phyloP scores from a whole-genome alignment of 139 green algal species.

The Parachlorella kessleri region DNA sequence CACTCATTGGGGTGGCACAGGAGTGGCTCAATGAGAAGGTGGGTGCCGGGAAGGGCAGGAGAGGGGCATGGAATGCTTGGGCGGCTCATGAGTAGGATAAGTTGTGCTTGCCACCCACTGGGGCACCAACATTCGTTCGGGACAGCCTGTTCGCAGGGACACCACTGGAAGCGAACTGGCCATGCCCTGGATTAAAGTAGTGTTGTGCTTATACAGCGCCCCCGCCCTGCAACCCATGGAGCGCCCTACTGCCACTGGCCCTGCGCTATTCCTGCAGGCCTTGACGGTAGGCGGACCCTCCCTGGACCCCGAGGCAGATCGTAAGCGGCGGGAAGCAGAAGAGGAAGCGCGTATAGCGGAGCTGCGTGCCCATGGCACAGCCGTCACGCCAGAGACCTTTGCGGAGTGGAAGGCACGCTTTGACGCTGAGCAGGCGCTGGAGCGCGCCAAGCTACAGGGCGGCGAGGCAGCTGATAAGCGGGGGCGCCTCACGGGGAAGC shows the following conservation, averaged over 20 bases:
- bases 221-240: no score
- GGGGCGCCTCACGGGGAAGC: conserved; percentile 58
- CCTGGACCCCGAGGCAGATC: conserved; percentile 49
- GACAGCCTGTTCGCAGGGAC: no score
- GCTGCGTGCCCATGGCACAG: conserved; percentile 64
- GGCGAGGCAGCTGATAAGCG: conserved; percentile 10
- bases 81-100: no score
- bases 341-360: conserved; percentile 71
- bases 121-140: no score
- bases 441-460: conserved; percentile 3
- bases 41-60: neutral
- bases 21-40: conserved; percentile 53
- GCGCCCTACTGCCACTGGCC: no score
- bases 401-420: conserved; percentile 66
- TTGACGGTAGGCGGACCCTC: conserved; percentile 8
- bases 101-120: no score
- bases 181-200: no score
- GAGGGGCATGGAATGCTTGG: neutral
- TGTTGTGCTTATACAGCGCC: no score
- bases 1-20: conserved; percentile 62
- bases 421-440: conserved; percentile 36
- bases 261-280: no score
- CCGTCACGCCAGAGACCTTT: conserved; percentile 81
- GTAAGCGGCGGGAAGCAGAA: conserved; percentile 51
- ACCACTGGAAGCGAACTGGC: no score